Percentiles rank a stretch among this genome's conserved stretches.
These are phyloP conservation scores for Irpex sp. DNA, from an alignment of 1,284 basidiomycete species.

Conservation along the genomic window DNA sequence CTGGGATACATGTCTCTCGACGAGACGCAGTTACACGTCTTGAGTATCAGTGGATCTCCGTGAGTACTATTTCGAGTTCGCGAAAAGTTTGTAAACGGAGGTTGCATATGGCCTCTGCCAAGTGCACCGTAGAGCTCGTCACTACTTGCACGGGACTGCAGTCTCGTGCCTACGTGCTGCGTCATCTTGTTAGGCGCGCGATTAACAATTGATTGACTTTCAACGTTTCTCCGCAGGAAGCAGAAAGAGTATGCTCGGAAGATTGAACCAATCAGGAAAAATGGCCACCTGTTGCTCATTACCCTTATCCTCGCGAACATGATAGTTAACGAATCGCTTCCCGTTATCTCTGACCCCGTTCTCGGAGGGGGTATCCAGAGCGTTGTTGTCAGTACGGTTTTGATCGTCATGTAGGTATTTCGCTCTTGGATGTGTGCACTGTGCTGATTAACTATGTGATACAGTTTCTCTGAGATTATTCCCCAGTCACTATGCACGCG, in stretches of 20 bases:
- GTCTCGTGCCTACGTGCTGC: not conserved
- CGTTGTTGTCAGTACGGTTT: slow-evolving; percentile 75
- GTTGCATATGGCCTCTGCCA: not conserved
- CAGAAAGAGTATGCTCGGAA: slow-evolving; percentile 78
- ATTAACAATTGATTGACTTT: not conserved
- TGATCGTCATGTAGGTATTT: slow-evolving; percentile 74
- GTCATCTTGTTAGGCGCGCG: not conserved
- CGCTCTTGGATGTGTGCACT: not conserved
- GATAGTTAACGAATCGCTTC: slow-evolving; percentile 88
- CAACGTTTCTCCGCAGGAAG: slow-evolving; percentile 34
- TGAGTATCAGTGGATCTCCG: slow-evolving; percentile 79
- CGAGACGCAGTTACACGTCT: slow-evolving; percentile 85
- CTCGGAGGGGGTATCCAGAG: slow-evolving; percentile 79
- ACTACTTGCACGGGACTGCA: too few relatives aligned
- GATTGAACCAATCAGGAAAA: slow-evolving; percentile 82
- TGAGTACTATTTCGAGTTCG: slow-evolving; percentile 32
- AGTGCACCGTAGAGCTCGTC: not conserved
- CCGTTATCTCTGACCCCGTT: slow-evolving; percentile 83
- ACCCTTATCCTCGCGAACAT: slow-evolving; percentile 81
- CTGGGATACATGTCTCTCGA: slow-evolving; percentile 91
- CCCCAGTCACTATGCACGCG: slow-evolving; percentile 87
- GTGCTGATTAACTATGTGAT: not conserved
- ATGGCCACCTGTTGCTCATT: slow-evolving; percentile 79
- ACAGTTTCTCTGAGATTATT: slow-evolving; percentile 85
- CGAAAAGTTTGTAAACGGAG: not conserved